Evolutionary conservation across 768 basidiomycete species (phyloP), one percentile per base, ranked within the genome.

Genomic region (Zangia roseola): DNA sequence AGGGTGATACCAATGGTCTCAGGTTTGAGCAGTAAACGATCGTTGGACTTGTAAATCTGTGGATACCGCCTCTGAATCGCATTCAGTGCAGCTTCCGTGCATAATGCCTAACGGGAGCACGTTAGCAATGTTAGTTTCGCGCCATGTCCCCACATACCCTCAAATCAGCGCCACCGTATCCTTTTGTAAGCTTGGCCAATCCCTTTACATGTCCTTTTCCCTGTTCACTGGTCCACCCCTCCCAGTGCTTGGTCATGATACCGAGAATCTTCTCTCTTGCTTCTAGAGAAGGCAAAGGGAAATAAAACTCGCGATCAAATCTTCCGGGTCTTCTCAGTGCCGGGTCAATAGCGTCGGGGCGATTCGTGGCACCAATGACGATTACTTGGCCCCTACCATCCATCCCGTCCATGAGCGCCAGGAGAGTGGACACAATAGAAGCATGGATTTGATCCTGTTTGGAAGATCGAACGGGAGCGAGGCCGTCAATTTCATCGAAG

Each of bases 381-480:
- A 98, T 81, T 16, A 99, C 95, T 68, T 97, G 94, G 2, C 94
- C 94, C 44, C 97, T 82, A 1, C 94, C 94, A 54, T 99, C 97
- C 95, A 98, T 98, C 37, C 95, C 97, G 66, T 98, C 97, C 97
- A 98, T 98, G 37, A 98, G 77, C 2, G 97, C 95, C 2, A 99
- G 76, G 9, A 98, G 77, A 0, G 97, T 98, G 43, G 90, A 92
- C 7, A 99, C 97, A 55, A 99, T 94, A 24, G 91, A 94, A 1
- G 97, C 97, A 64, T 98, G 97, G 47, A 98, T 97, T 69, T 99
- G 95, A 65, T 98, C 97, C 61, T 97, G 97, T 62, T 98, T 97
- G 16, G 91, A 90, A n/a, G 93, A 95, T 39, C 97, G 86, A 2
- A 98, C 95, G 2, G 97, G 97, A 12, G 97, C 97, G 17, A 99